Base-by-base conservation (phyloP, 2,329 filamentous ascomycete genomes). In the Aspergillus felis region DNA sequence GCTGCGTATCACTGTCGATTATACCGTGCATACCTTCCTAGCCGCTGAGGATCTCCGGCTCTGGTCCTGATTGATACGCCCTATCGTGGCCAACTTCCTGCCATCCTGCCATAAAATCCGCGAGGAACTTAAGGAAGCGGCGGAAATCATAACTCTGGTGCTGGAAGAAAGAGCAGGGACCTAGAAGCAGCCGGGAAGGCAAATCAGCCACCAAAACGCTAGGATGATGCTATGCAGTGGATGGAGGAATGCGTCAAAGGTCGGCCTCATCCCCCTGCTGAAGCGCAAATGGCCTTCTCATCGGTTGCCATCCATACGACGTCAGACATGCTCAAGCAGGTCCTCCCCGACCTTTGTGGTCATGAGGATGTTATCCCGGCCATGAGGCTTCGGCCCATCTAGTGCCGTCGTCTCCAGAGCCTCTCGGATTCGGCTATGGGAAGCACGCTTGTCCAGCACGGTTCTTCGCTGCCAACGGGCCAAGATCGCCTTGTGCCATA, bases 391-490 rank as follows among this genome's bases (percentile, higher is more conserved):
- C 17, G 10, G 42, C 57, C 17, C 61, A 66, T 58, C 35, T 63
- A 9, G 61, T 66, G 6, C 60, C 65, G 5, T 58, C 65, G 4
- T 56, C 51, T 17, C 49, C 56, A 12, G 54, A 61, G 1, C 56
- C 64, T 17, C 49, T 71, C 8, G 60, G 55, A 22, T 74, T 74
- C 53, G 71, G 72, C 2, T 62, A 66, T 42, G 73, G 73, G 6
- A 63, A 57, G 48, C 61, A 68, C 25, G 60, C 64, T 28, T 68
- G 81, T 48, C 78, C 80, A 0, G 82, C 81, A 0, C 72, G 81
- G 0, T 83, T 83, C 69, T 82, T 83, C 55, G 79, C 80, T 0
- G 76, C 78, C 0, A 73, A 81, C 53, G 79, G 81, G 68, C 83
- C 8, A 84, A 84, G 64, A 79, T 83, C 66, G 74, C 81, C 4